Percentiles rank a stretch among this genome's conserved stretches.
Conservation (phyloP, 2,329 filamentous ascomycete genomes). For the Calonectria crousiana region DNA sequence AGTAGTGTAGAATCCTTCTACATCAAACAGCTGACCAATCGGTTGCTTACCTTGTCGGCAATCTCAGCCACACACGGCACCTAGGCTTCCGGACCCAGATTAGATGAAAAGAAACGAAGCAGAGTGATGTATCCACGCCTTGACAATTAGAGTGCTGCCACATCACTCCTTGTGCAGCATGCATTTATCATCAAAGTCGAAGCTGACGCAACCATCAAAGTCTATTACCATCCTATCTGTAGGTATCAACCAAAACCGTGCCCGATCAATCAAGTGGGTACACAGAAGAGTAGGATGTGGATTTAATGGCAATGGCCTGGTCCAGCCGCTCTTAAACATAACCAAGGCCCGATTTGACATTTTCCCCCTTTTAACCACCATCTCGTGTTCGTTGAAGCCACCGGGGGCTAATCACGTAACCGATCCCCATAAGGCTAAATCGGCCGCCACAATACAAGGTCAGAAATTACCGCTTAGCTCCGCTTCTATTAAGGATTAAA, state of each 20-base stretch:
- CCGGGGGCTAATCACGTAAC: not conserved
- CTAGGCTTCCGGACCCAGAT: not conserved
- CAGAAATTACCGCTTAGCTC: not conserved
- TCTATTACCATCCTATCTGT: too few relatives aligned
- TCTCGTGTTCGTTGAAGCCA: conserved; percentile 1
- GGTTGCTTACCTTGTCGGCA: not conserved
- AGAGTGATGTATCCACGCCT: not conserved
- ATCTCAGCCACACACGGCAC: not conserved
- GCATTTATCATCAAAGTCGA: not conserved
- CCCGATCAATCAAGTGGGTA: not conserved
- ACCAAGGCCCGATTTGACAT: not conserved
- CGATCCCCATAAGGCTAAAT: not conserved
- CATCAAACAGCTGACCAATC: not conserved
- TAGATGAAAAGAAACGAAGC: too few relatives aligned
- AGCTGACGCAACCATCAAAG: not conserved
- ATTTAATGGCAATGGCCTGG: not conserved
- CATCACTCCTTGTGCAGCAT: not conserved
- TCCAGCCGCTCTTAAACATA: not conserved
- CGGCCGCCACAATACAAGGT: not conserved
- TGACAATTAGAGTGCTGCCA: not conserved
- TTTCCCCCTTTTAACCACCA: not conserved
- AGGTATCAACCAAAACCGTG: not conserved
- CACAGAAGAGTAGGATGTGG: too few relatives aligned
- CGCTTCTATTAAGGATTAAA: not conserved
- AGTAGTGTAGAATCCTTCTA: not conserved